A percentile compares a stretch with the other conserved stretches of the same genome.
Evolutionary conservation across 176 grass and related monocot species (phyloP).

Genomic region (Oryza glaberrima): DNA sequence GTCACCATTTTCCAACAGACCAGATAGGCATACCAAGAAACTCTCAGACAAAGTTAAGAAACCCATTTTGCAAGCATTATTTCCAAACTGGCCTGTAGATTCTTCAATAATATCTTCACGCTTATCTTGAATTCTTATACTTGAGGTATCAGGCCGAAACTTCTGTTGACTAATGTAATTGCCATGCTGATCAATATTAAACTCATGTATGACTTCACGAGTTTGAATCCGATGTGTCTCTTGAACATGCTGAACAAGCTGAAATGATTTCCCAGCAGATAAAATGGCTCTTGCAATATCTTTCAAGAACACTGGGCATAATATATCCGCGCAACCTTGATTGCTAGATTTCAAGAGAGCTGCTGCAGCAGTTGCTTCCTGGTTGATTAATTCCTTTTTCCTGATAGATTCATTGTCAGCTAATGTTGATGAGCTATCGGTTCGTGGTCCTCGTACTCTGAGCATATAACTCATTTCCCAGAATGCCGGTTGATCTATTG

Average conservation of each 20-base stretch:
- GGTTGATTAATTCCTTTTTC: constrained; percentile 55
- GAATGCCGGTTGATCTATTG: constrained; percentile 87
- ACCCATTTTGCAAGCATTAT: constrained; percentile 66
- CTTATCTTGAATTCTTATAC: constrained; percentile 25
- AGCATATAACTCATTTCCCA: constrained; percentile 98
- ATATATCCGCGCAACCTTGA: constrained; percentile 52
- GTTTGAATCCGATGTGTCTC: constrained; percentile 39
- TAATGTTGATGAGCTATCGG: constrained; percentile 29
- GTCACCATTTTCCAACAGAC: constrained; percentile 73
- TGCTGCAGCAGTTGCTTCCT: constrained; percentile 39
- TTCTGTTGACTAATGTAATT: constrained; percentile 32
- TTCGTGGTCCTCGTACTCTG: constrained; percentile 49
- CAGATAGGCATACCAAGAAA: constrained; percentile 87
- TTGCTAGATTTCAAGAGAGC: constrained; percentile 39
- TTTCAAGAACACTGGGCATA: constrained; percentile 74
- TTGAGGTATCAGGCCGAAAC: constrained; percentile 33
- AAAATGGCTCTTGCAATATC: constrained; percentile 70
- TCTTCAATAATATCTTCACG: constrained; percentile 37
- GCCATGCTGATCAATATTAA: constrained; percentile 26
- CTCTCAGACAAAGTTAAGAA: constrained; percentile 76
- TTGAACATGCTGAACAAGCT: constrained; percentile 80
- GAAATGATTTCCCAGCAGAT: constrained; percentile 96
- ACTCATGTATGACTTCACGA: constrained; percentile 26
- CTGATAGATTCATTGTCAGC: constrained; percentile 39
- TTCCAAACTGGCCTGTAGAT: constrained; percentile 37